phyloP scores from a whole-genome alignment of 805 yeast genomes.

The Yarrowia deformans region DNA sequence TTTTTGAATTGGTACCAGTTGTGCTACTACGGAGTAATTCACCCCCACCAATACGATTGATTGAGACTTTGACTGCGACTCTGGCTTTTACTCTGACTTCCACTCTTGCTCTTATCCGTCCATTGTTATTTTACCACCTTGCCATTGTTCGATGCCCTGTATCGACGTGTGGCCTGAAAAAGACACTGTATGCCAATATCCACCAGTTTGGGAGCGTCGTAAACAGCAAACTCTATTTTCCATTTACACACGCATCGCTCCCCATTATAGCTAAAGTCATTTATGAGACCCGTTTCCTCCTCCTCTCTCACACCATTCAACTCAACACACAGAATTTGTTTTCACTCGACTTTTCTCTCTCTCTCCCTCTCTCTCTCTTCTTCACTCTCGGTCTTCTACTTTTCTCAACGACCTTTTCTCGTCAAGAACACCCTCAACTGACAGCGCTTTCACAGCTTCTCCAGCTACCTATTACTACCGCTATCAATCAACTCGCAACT shows the following conservation, averaged over 20 bases:
- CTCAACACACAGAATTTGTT: conserved; percentile 22
- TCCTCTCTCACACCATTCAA: background rate
- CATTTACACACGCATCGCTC: conserved; percentile 24
- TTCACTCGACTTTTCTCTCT: conserved; percentile 23
- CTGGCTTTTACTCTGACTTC: no score
- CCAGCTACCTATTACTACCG: conserved; percentile 21
- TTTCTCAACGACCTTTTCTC: background rate
- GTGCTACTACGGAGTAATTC: no score
- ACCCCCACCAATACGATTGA: no score
- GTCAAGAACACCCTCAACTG: conserved; percentile 1
- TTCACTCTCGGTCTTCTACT: background rate
- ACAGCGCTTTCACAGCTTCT: conserved; percentile 4
- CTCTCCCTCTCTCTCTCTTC: background rate
- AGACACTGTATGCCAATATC: conserved; percentile 32
- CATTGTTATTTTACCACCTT: background rate
- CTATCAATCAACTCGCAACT: conserved; percentile 2
- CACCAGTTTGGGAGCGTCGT: conserved; percentile 28
- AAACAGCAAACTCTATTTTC: conserved; percentile 27
- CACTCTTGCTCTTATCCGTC: background rate
- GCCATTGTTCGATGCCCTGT: conserved; percentile 37
- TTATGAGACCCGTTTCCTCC: conserved; percentile 37
- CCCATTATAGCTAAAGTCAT: conserved; percentile 23
- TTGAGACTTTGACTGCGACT: no score
- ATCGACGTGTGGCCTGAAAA: conserved; percentile 2
- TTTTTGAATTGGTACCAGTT: no score